These are phyloP conservation scores for Wickerhamiella cacticola DNA, from an alignment of 805 yeast species.

Conservation along the genomic window DNA sequence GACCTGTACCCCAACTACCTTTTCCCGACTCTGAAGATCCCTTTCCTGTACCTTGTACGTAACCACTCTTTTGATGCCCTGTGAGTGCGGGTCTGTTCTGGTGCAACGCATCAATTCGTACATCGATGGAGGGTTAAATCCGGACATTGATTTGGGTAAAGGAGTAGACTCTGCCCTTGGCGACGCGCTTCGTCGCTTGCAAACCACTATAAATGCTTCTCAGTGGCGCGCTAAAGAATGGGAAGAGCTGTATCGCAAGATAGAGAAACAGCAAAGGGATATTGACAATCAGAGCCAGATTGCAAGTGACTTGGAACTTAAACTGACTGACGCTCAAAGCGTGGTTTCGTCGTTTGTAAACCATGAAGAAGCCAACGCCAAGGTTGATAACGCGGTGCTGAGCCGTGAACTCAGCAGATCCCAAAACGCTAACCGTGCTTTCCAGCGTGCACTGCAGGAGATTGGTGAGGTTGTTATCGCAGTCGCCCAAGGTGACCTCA, in stretches of 20 bases:
- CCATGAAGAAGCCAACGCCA: conserved; percentile 14
- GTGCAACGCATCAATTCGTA: conserved; percentile 21
- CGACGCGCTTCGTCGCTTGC: conserved; percentile 22
- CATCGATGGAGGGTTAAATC: conserved; percentile 17
- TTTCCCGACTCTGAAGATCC: neutral
- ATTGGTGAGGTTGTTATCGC: conserved; percentile 79
- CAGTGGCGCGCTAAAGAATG: conserved; percentile 20
- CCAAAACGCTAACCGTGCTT: conserved; percentile 51
- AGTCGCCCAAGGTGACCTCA: conserved; percentile 79
- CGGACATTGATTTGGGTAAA: conserved; percentile 18
- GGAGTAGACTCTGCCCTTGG: conserved; percentile 17
- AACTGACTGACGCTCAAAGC: conserved; percentile 27
- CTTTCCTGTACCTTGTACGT: neutral
- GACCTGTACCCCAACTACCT: too few species aligned
- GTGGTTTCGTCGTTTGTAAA: conserved; percentile 25
- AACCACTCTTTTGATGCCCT: conserved; percentile 1
- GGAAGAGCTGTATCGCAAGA: conserved; percentile 26
- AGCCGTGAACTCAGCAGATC: conserved; percentile 32
- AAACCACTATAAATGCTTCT: conserved; percentile 20
- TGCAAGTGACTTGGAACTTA: conserved; percentile 27
- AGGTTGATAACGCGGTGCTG: conserved; percentile 26
- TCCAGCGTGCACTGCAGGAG: conserved; percentile 56
- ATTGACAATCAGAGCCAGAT: conserved; percentile 28
- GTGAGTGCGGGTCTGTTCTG: conserved; percentile 11
- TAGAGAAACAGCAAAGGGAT: conserved; percentile 29